phyloP scores from a whole-genome alignment of 179 eudicot species.

The Dionaea muscipula region DNA sequence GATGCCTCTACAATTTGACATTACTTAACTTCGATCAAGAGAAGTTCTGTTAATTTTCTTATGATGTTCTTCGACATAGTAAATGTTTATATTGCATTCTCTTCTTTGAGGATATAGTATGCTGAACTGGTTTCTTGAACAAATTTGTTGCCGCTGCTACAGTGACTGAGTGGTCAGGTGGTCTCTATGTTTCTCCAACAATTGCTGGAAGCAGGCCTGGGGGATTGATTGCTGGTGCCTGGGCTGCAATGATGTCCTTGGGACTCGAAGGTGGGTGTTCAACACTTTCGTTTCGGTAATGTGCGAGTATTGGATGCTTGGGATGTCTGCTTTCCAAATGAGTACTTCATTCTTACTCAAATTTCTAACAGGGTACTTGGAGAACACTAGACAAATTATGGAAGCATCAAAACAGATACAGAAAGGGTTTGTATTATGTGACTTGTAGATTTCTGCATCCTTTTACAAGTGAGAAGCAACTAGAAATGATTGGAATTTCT shows the following conservation, averaged over 20 bases:
- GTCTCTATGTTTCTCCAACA: conserved; percentile 92
- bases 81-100: not conserved
- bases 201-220: conserved; percentile 99
- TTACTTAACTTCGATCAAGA: no score
- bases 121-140: not conserved
- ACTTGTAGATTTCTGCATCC: conserved; percentile 1
- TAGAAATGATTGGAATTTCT: not conserved
- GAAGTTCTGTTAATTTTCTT: no score
- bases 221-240: conserved; percentile 86
- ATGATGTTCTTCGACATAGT: not conserved
- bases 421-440: conserved; percentile 44
- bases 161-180: conserved; percentile 99
- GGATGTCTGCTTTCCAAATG: not conserved
- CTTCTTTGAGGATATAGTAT: not conserved
- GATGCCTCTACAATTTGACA: no score
- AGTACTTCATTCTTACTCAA: not conserved
- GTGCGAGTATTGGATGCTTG: not conserved
- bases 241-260: conserved; percentile 95
- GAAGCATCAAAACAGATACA: conserved; percentile 78
- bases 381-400: conserved; percentile 79
- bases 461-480: not conserved
- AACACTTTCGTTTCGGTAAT: not conserved
- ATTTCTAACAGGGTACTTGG: conserved; percentile 60
- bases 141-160: conserved; percentile 3
- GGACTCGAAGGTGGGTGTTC: conserved; percentile 62